Evolutionary conservation across 1,139 yeast species (phyloP).

Genomic region (Suhomyces ambrosiae): DNA sequence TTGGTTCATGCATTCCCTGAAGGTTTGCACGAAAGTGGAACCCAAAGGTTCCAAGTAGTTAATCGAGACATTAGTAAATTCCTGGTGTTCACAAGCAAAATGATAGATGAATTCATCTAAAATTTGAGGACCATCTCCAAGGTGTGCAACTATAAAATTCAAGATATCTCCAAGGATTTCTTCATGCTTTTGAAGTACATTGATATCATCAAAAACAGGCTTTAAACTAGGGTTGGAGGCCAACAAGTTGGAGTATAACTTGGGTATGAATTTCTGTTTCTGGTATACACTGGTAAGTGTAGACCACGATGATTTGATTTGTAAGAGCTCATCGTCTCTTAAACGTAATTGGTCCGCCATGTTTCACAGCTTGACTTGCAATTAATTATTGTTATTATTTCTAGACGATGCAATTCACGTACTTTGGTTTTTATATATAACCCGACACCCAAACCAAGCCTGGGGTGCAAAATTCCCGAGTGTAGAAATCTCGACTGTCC

Average conservation of each 20-base stretch:
- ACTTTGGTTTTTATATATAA: slow-evolving; percentile 8
- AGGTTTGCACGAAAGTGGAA: slow-evolving; percentile 39
- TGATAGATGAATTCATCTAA: slow-evolving; percentile 39
- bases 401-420: slow-evolving; percentile 7
- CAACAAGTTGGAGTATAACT: slow-evolving; percentile 39
- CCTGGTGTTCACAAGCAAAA: slow-evolving; percentile 37
- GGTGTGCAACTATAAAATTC: slow-evolving; percentile 34
- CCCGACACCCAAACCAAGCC: neutral
- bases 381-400: slow-evolving; percentile 4
- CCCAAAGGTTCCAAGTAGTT: slow-evolving; percentile 50
- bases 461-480: slow-evolving; percentile 10
- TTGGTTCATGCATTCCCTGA: slow-evolving; percentile 38
- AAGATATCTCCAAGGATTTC: slow-evolving; percentile 41
- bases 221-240: slow-evolving; percentile 33
- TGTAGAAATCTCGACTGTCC: slow-evolving; percentile 7
- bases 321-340: slow-evolving; percentile 16
- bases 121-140: slow-evolving; percentile 29
- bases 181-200: slow-evolving; percentile 33
- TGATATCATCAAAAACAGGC: slow-evolving; percentile 27
- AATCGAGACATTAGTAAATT: slow-evolving; percentile 28
- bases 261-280: slow-evolving; percentile 31
- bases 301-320: slow-evolving; percentile 36
- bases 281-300: slow-evolving; percentile 32
- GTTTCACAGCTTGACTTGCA: slow-evolving; percentile 3
- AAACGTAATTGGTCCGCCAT: slow-evolving; percentile 13